These are phyloP conservation scores for Fusarium humuli DNA, from an alignment of 2,329 filamentous ascomycete genomes.

Conservation along the genomic window DNA sequence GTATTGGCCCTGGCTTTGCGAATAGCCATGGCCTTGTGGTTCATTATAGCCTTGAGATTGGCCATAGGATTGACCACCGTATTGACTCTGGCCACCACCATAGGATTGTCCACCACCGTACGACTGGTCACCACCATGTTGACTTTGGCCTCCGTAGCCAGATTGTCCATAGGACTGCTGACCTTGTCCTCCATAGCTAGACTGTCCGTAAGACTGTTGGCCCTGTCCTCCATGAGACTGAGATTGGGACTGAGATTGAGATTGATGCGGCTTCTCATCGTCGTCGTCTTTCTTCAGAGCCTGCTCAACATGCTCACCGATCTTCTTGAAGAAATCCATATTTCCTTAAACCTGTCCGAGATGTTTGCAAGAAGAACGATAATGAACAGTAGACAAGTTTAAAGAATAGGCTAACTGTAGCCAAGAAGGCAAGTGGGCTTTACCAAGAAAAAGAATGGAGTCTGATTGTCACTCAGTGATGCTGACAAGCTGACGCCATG, in stretches of 20 bases:
- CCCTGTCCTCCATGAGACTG: constrained; percentile 16
- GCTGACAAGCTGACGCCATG: constrained; percentile 37
- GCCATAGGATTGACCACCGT: constrained; percentile 5
- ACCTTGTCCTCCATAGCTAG: neutral
- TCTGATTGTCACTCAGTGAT: constrained; percentile 16
- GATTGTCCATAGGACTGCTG: neutral
- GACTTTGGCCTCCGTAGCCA: neutral
- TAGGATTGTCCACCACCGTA: neutral
- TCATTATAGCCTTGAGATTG: constrained; percentile 47
- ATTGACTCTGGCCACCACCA: constrained; percentile 3
- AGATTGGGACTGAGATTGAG: constrained; percentile 54
- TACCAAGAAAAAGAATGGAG: constrained; percentile 19
- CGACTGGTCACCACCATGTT: neutral
- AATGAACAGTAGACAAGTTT: neutral
- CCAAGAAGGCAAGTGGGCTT: constrained; percentile 22
- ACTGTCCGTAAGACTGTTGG: neutral
- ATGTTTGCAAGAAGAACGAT: neutral
- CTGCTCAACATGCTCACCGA: constrained; percentile 39
- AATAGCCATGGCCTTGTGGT: constrained; percentile 50
- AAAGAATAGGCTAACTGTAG: neutral
- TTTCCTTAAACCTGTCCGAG: constrained; percentile 1
- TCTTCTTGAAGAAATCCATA: constrained; percentile 54
- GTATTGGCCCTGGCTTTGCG: constrained; percentile 21
- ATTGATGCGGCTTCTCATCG: constrained; percentile 56
- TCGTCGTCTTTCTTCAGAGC: constrained; percentile 51